Conservation (phyloP, 495 filamentous ascomycete genomes). For the Aspergillus sclerotioniger region DNA sequence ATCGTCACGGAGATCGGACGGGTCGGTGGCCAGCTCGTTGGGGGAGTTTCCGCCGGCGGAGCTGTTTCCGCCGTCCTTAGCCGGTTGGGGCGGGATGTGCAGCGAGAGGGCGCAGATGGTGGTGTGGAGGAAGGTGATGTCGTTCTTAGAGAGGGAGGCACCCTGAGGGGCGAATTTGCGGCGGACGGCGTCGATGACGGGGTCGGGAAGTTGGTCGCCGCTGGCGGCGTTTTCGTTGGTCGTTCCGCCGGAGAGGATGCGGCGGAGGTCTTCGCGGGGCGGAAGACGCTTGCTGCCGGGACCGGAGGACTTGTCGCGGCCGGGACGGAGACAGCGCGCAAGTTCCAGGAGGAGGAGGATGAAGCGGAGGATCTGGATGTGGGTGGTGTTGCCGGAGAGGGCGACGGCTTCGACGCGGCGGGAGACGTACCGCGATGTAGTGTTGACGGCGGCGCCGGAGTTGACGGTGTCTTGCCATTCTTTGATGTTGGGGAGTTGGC, state of each 20-base stretch:
- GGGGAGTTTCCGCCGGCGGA: conserved; percentile 54
- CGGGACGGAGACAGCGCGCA: conserved; percentile 42
- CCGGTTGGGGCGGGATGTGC: conserved; percentile 43
- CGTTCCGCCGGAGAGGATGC: conserved; percentile 33
- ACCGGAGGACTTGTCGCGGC: conserved; percentile 25
- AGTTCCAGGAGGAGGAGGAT: conserved; percentile 65
- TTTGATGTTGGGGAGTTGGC: conserved; percentile 58
- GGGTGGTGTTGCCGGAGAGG: conserved; percentile 52
- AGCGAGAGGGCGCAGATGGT: conserved; percentile 66
- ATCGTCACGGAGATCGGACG: conserved; percentile 72
- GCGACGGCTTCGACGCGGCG: conserved; percentile 57
- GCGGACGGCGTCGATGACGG: conserved; percentile 65
- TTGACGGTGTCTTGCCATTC: conserved; percentile 73
- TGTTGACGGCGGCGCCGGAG: conserved; percentile 50
- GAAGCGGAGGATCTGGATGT: conserved; percentile 59
- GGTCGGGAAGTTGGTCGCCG: conserved; percentile 46
- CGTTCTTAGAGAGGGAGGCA: conserved; percentile 57
- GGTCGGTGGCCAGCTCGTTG: conserved; percentile 77
- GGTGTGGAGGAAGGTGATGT: conserved; percentile 63
- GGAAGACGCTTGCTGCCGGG: conserved; percentile 42
- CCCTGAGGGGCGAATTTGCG: conserved; percentile 64
- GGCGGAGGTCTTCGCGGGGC: conserved; percentile 39
- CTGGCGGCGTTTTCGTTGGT: conserved; percentile 11
- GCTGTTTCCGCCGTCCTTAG: conserved; percentile 43
- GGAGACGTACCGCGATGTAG: conserved; percentile 66